Conservation (phyloP, 495 filamentous ascomycete genomes). For the Clohesyomyces aquaticus region DNA sequence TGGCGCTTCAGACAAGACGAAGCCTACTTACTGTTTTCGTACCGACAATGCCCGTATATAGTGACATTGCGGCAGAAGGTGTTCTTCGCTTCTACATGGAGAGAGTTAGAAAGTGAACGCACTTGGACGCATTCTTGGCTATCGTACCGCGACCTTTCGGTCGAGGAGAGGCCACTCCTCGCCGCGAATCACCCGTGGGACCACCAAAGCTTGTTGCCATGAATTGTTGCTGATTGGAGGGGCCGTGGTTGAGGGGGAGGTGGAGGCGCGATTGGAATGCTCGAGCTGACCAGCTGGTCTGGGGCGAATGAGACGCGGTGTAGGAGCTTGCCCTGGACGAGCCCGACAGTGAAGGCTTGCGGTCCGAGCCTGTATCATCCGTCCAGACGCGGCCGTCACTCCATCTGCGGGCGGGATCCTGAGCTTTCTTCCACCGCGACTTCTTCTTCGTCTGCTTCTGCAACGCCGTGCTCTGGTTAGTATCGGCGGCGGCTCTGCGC, state of each 20-base stretch:
- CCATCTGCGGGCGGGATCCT: slow-evolving; percentile 19
- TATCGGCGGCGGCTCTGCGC: neutral
- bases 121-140: slow-evolving; percentile 4
- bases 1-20: neutral
- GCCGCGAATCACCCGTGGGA: slow-evolving; percentile 40
- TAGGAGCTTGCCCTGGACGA: slow-evolving; percentile 13
- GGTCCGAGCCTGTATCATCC: slow-evolving; percentile 29
- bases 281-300: slow-evolving; percentile 4
- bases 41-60: slow-evolving; percentile 92
- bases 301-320: slow-evolving; percentile 5
- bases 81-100: slow-evolving; percentile 62
- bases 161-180: slow-evolving; percentile 57
- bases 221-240: slow-evolving; percentile 18
- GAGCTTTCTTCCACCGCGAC: slow-evolving; percentile 11
- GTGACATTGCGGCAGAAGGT: slow-evolving; percentile 90
- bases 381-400: slow-evolving; percentile 16
- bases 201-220: slow-evolving; percentile 40
- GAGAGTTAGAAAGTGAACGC: slow-evolving; percentile 9
- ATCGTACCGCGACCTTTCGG: slow-evolving; percentile 65
- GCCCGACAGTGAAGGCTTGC: slow-evolving; percentile 12
- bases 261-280: neutral
- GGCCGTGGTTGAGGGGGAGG: slow-evolving; percentile 9
- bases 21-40: slow-evolving; percentile 61
- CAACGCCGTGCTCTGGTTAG: slow-evolving; percentile 8
- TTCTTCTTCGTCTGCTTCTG: slow-evolving; percentile 16